Evolutionary conservation across 352 stramenopile genomes (phyloP), one percentile per base, ranked within the genome.

Genomic region (Plasmopara muralis): DNA sequence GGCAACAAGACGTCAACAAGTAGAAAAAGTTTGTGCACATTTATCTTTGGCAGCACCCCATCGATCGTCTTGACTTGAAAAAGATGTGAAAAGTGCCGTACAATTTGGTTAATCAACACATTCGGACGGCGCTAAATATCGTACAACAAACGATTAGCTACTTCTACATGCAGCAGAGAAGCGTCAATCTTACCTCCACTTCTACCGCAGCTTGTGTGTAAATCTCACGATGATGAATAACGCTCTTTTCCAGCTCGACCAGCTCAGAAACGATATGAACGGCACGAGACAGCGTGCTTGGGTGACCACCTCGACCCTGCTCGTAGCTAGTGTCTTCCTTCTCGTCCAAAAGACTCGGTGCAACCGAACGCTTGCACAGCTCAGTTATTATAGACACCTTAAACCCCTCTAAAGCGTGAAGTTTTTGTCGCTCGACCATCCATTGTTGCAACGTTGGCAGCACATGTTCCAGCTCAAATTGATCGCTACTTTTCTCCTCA

Each of bases 31-130:
- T 10, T n/a, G 9, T 40, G 69, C 55, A 89, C 81, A 44, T 95
- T 95, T 44, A 95, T 93, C 52, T 94, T 95, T 4, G 87, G 87
- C n/a, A 96, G 71, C 28, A 95, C 78, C 1, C 85, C 87, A 49
- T 96, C 85, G 12, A 95, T 64, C 30, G 63, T 80, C 43, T 83
- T 87, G 14, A 96, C 72, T 40, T 87, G 67, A 64, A 96, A 96
- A 6, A 96, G 64, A 39, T 95, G 79, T 20, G 74, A 85, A 50
- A 95, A 95, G 30, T 96, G 85, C 29, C 74, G 70, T 8, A 96
- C 82, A 20, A 95, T 91, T 42, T 90, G 77, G 50, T 95, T 90
- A 15, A 94, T 72, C 14, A 95, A 53, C 10, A 93, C 66, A 18
- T 79, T 84, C 28, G 85, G 85, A 15, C 77, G 75, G 29, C 81